phyloP scores from a whole-genome alignment of 2,329 filamentous ascomycete genomes.

The Fusarium sp. region DNA sequence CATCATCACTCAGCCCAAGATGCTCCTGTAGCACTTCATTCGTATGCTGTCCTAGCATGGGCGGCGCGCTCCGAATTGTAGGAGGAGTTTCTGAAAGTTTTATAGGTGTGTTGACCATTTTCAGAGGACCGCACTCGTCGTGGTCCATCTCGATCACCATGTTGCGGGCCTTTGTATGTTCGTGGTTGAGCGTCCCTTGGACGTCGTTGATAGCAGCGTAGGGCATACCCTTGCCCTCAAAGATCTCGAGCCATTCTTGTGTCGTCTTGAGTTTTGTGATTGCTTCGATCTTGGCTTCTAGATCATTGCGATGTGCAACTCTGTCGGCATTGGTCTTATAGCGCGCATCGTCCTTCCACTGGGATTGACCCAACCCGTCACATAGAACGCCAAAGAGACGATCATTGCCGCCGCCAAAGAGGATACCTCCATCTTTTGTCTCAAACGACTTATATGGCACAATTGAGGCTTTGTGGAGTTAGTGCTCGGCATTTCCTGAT shows the following conservation, averaged over 20 bases:
- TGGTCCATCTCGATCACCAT: constrained; percentile 96
- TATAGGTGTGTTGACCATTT: constrained; percentile 92
- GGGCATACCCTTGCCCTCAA: constrained; percentile 94
- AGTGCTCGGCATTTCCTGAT: background rate
- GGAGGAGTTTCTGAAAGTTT: constrained; percentile 91
- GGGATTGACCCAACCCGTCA: constrained; percentile 69
- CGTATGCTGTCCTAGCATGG: constrained; percentile 89
- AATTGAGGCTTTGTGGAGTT: constrained; percentile 79
- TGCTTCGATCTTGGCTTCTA: constrained; percentile 85
- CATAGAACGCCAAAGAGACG: constrained; percentile 77
- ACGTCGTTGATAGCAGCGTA: constrained; percentile 96
- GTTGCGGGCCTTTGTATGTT: constrained; percentile 85
- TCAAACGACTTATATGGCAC: constrained; percentile 93
- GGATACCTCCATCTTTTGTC: constrained; percentile 78
- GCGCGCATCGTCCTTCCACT: constrained; percentile 72
- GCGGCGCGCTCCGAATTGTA: constrained; percentile 82
- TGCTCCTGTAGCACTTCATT: constrained; percentile 79
- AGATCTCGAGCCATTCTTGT: constrained; percentile 85
- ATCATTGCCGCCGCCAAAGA: constrained; percentile 82
- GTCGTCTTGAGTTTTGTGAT: constrained; percentile 85
- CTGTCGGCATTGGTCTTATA: constrained; percentile 75
- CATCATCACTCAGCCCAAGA: constrained; percentile 70
- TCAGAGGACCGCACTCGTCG: constrained; percentile 84
- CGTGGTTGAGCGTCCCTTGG: constrained; percentile 84
- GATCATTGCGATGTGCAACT: constrained; percentile 79